Evolutionary conservation across 768 basidiomycete species (phyloP).

Genomic region (Panaeolus papilionaceus): DNA sequence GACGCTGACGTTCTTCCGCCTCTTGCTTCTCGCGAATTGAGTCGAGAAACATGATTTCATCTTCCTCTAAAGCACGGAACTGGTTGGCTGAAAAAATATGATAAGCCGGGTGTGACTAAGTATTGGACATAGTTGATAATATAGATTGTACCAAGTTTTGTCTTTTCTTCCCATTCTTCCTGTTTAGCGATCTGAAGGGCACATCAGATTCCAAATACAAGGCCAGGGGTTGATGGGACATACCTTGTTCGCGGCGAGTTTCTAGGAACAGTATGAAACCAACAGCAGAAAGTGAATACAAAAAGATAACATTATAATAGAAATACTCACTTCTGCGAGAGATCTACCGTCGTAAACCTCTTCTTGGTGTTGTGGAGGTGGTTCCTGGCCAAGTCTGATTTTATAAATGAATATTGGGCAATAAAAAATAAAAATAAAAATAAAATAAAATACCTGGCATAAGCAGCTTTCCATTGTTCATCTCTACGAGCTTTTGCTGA

Average conservation of each 20-base stretch:
- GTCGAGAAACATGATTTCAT: constrained; percentile 90
- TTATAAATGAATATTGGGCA: constrained; percentile 18
- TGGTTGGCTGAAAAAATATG: constrained; percentile 67
- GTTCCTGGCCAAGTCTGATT: constrained; percentile 80
- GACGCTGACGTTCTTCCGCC: constrained; percentile 77
- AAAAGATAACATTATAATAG: constrained; percentile 26
- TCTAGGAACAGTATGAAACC: constrained; percentile 60
- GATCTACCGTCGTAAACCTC: constrained; percentile 86
- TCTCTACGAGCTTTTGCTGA: constrained; percentile 72
- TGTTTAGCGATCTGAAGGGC: constrained; percentile 77
- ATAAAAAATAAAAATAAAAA: constrained; percentile 13
- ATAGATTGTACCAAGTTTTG: constrained; percentile 60
- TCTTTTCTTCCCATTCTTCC: constrained; percentile 94
- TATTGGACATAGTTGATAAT: constrained; percentile 22
- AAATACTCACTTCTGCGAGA: constrained; percentile 78
- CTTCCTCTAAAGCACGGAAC: constrained; percentile 88
- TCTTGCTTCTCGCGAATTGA: constrained; percentile 78
- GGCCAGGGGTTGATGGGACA: constrained; percentile 25
- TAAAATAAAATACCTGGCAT: constrained; percentile 62
- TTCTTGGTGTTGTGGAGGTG: constrained; percentile 76
- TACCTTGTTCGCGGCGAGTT: constrained; percentile 90
- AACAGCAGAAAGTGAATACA: constrained; percentile 55
- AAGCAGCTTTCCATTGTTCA: constrained; percentile 91
- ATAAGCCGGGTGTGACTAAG: constrained; percentile 13
- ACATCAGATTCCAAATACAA: constrained; percentile 18